Base-by-base conservation (phyloP, 2,329 filamentous ascomycete genomes). In the Neonectria magnoliae region DNA sequence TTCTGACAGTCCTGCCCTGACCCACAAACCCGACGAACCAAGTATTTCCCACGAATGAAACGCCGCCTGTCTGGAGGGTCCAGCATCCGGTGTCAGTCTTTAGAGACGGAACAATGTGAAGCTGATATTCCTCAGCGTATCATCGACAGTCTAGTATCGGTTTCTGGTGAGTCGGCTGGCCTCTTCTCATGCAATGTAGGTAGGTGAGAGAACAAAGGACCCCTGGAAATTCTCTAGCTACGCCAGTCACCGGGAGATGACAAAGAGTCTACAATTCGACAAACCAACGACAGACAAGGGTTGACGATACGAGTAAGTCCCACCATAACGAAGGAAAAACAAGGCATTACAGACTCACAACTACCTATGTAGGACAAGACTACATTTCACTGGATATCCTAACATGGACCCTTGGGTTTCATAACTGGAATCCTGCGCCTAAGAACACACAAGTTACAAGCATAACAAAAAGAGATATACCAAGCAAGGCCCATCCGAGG, bases 1-100 rank as follows among this genome's bases (percentile, higher is more conserved):
- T 42, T 20, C n/a, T 42, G 38, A 20, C 38, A 20, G 38, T 38
- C 36, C 36, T 42, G 18, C 4, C 33, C 33, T 47, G 36, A 33
- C 51, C 61, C 61, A 64, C 55, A 45, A 27, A 33, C 29, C 27
- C 20, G 27, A 36, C 14, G 33, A 36, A 14, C 61, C 57, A 52
- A 55, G 36, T 60, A 61, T 65, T 65, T 62, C 62, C 62, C 62
- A 65, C 62, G 62, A 65, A 65, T 65, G 22, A 53, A 22, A 41
- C 22, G 31, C 36, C 13, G 25, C 27, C 33, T 29, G 31, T 31
- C 27, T 14, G 31, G 25, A 25, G 33, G 14, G 18, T 16, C 25
- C 48, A 38, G 31, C 11, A 14, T 38, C n/a, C 11, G 31, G 31
- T 16, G 5, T 8, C 41, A 42, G 14, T 44, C 41, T 45, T 55